Conservation (phyloP, 2,329 filamentous ascomycete species). For the Aureobasidium sp. region DNA sequence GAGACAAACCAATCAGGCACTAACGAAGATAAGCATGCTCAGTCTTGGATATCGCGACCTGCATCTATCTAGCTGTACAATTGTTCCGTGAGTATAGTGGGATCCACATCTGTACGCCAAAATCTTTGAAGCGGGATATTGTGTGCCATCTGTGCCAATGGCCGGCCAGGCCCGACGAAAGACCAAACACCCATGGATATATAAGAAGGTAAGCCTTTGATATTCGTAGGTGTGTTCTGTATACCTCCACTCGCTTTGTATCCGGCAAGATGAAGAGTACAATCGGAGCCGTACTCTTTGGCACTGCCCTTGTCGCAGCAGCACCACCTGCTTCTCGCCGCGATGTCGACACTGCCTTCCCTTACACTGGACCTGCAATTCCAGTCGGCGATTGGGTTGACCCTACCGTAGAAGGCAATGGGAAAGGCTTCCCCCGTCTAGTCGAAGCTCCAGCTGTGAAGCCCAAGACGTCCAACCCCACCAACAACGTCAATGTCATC, state of each 20-base stretch:
- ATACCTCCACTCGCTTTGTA: background rate
- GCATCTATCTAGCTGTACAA: background rate
- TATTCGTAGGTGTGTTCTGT: too few species aligned
- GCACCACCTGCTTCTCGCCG: slow-evolving; percentile 11
- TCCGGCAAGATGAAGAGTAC: slow-evolving; percentile 8
- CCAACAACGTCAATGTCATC: slow-evolving; percentile 48
- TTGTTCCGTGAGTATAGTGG: background rate
- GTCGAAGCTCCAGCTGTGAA: slow-evolving; percentile 44
- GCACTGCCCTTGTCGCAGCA: slow-evolving; percentile 4
- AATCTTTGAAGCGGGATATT: background rate
- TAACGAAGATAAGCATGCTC: slow-evolving; percentile 7
- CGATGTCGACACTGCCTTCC: slow-evolving; percentile 36
- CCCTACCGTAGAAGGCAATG: slow-evolving; percentile 43
- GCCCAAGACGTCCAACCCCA: slow-evolving; percentile 35
- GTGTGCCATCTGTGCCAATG: background rate
- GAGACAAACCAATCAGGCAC: background rate
- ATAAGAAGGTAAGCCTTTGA: background rate
- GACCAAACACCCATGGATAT: background rate
- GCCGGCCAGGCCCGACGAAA: background rate
- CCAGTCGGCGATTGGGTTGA: slow-evolving; percentile 47
- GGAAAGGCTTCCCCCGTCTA: slow-evolving; percentile 44
- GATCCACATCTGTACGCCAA: background rate
- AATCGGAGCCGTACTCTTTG: slow-evolving; percentile 1
- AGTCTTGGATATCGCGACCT: background rate
- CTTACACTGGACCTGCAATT: slow-evolving; percentile 42